Conservation (phyloP, 73 alveolate genomes). For the Tetrahymena thermophila region DNA sequence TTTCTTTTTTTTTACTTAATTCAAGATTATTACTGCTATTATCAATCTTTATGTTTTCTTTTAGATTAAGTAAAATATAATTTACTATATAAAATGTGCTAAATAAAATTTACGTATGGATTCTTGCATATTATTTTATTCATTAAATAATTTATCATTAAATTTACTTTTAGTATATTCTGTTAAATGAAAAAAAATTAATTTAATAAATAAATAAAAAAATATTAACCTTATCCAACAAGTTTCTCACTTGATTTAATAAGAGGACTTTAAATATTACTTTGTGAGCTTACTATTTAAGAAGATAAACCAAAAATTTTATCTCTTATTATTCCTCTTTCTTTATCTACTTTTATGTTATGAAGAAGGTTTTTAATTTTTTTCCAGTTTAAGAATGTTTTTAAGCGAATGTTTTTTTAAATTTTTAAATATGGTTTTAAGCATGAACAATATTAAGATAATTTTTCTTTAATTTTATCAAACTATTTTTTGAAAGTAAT, state of each 20-base stretch:
- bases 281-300: not conserved
- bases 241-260: not conserved
- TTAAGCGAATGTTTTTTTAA: not conserved
- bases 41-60: not conserved
- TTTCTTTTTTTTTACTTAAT: not conserved
- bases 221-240: not conserved
- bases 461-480: not conserved
- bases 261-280: not conserved
- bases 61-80: not conserved
- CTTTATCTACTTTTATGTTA: not conserved
- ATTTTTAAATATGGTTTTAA: not conserved
- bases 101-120: not conserved
- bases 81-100: not conserved
- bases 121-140: not conserved
- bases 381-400: not conserved
- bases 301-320: not conserved
- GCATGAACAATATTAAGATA: not conserved
- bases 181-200: not conserved
- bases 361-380: not conserved
- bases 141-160: not conserved
- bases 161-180: not conserved
- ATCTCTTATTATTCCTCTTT: not conserved
- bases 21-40: not conserved
- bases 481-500: not conserved
- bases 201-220: not conserved